A percentile compares a stretch with the other conserved stretches of the same genome.
phyloP scores from a whole-genome alignment of 257 asterid species.

The Nicotiana knightiana region DNA sequence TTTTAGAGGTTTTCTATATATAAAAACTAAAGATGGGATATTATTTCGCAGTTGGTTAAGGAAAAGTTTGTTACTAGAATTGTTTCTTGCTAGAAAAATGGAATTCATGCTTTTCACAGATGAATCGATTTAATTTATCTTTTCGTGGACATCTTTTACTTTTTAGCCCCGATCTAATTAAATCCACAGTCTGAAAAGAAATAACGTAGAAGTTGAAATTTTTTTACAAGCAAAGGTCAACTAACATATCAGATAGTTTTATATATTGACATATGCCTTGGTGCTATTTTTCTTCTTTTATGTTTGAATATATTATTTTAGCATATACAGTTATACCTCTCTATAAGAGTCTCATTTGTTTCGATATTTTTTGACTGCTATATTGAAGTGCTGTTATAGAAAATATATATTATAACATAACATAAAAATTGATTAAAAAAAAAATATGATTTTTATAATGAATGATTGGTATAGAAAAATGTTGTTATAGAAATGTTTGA shows the following conservation, averaged over 20 bases:
- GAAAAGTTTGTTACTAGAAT: not conserved
- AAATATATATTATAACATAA: too few relatives aligned
- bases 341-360: too few relatives aligned
- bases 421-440: too few relatives aligned
- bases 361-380: too few relatives aligned
- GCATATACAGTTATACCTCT: not conserved
- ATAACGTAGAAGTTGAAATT: not conserved
- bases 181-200: not conserved
- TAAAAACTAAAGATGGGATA: not conserved
- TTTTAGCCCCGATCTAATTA: not conserved
- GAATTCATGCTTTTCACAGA: not conserved
- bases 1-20: not conserved
- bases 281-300: not conserved
- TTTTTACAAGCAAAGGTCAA: not conserved
- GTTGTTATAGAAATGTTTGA: too few relatives aligned
- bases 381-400: too few relatives aligned
- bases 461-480: too few relatives aligned
- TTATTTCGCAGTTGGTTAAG: too few relatives aligned
- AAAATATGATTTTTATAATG: too few relatives aligned
- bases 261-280: not conserved
- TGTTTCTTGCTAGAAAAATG: not conserved
- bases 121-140: not conserved
- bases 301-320: not conserved
- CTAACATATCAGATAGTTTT: not conserved
- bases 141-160: not conserved